Evolutionary conservation across 495 filamentous ascomycete genomes (phyloP).

Genomic region (Penicillium desertorum): DNA sequence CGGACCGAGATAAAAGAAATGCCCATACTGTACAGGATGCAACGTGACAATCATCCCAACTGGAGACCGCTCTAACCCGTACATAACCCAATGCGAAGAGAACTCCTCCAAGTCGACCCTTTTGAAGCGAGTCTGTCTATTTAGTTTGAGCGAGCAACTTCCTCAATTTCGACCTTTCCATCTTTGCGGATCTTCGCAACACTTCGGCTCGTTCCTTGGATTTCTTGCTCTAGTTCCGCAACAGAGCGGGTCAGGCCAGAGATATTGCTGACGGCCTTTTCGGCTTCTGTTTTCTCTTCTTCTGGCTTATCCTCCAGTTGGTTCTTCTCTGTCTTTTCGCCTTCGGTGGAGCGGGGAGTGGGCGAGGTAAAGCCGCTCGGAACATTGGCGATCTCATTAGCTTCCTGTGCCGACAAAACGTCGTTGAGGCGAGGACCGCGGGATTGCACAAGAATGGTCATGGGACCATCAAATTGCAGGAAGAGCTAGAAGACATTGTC

Average conservation of each 20-base stretch:
- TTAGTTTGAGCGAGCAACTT: slow-evolving; percentile 41
- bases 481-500: slow-evolving; percentile 59
- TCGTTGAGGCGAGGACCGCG: slow-evolving; percentile 74
- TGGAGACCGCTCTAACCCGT: slow-evolving; percentile 17
- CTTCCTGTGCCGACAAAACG: slow-evolving; percentile 67
- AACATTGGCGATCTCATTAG: slow-evolving; percentile 81
- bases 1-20: slow-evolving; percentile 22
- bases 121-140: slow-evolving; percentile 7
- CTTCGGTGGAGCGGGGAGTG: slow-evolving; percentile 37
- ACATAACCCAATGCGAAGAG: slow-evolving; percentile 19
- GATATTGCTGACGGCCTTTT: slow-evolving; percentile 22
- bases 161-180: slow-evolving; percentile 69
- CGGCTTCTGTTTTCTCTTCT: slow-evolving; percentile 22
- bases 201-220: slow-evolving; percentile 39
- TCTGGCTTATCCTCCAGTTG: neutral
- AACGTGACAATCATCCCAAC: slow-evolving; percentile 15
- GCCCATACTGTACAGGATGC: slow-evolving; percentile 19
- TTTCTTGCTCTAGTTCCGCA: slow-evolving; percentile 36
- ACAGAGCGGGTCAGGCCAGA: slow-evolving; percentile 35
- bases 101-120: slow-evolving; percentile 4
- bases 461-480: slow-evolving; percentile 82
- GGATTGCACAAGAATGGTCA: slow-evolving; percentile 80
- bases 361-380: slow-evolving; percentile 56
- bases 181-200: slow-evolving; percentile 62
- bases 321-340: neutral